Evolutionary conservation across 2,329 filamentous ascomycete species (phyloP).

Genomic region (Nakataea oryzae): DNA sequence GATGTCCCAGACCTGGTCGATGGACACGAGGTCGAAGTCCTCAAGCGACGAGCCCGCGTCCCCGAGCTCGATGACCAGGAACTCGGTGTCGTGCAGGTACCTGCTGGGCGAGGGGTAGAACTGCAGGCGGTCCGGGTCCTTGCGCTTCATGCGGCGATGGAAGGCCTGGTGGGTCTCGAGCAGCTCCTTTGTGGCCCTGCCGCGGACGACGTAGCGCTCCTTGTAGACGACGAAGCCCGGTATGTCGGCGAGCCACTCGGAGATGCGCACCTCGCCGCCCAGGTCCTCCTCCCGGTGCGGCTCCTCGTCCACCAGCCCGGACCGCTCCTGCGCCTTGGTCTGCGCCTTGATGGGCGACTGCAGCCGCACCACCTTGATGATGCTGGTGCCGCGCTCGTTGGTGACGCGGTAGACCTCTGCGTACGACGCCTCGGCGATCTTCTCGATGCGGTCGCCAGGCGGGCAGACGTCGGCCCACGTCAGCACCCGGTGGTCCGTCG

Average conservation of each 20-base stretch:
- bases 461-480: conserved; percentile 50
- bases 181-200: conserved; percentile 40
- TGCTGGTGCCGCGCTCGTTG: conserved; percentile 48
- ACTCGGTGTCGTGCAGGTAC: conserved; percentile 46
- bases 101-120: conserved; percentile 53
- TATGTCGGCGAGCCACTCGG: conserved; percentile 52
- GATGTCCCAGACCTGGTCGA: conserved; percentile 51
- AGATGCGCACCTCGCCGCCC: conserved; percentile 49
- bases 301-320: conserved; percentile 47
- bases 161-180: conserved; percentile 51
- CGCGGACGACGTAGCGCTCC: conserved; percentile 49
- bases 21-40: conserved; percentile 37
- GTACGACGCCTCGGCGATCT: conserved; percentile 58
- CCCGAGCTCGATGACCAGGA: conserved; percentile 52
- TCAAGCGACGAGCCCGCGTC: conserved; percentile 52
- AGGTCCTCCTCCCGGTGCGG: conserved; percentile 44
- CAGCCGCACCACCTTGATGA: conserved; percentile 55
- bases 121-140: conserved; percentile 45
- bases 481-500: conserved; percentile 27
- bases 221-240: conserved; percentile 58
- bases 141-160: conserved; percentile 40
- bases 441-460: conserved; percentile 40
- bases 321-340: conserved; percentile 43
- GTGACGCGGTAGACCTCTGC: conserved; percentile 55
- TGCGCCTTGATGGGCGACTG: conserved; percentile 46